These are phyloP conservation scores for Serendipita sp. DNA, from an alignment of 1,284 basidiomycete genomes.

Conservation along the genomic window DNA sequence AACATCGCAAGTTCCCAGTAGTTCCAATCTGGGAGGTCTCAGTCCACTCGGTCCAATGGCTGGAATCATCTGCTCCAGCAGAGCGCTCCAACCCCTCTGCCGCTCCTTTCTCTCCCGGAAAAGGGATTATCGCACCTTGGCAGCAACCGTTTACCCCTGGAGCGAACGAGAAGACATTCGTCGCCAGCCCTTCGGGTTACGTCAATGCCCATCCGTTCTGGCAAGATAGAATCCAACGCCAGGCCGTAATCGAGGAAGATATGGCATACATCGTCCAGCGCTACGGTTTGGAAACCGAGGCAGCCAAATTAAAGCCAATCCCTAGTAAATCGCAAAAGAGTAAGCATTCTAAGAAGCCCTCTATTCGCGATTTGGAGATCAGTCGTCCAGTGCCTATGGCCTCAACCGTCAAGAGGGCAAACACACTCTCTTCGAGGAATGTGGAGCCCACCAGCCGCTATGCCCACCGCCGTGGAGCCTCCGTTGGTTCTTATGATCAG, in stretches of 20 bases:
- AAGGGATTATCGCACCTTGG: not conserved
- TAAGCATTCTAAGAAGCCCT: not conserved
- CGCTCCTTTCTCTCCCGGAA: not conserved
- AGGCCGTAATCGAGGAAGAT: slow-evolving; percentile 45
- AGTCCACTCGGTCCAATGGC: not conserved
- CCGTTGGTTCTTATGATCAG: not conserved
- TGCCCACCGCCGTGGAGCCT: not conserved
- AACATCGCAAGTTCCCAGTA: not conserved
- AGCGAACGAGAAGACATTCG: not conserved
- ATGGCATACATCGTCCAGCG: slow-evolving; percentile 22
- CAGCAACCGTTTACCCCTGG: not conserved
- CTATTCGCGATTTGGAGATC: not conserved
- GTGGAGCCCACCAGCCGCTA: not conserved
- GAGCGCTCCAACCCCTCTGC: not conserved
- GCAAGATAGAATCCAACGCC: slow-evolving; percentile 28
- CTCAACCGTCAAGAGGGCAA: not conserved
- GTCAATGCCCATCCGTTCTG: slow-evolving; percentile 1
- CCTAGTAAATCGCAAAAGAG: not conserved
- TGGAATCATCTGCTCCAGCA: not conserved
- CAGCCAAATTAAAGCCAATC: not conserved
- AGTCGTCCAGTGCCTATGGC: not conserved
- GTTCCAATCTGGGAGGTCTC: not conserved
- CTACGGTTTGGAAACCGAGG: not conserved
- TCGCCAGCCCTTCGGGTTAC: not conserved
- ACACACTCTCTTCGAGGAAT: not conserved